phyloP scores from a whole-genome alignment of 345 rosid species.

The Raphanus raphanistrum region DNA sequence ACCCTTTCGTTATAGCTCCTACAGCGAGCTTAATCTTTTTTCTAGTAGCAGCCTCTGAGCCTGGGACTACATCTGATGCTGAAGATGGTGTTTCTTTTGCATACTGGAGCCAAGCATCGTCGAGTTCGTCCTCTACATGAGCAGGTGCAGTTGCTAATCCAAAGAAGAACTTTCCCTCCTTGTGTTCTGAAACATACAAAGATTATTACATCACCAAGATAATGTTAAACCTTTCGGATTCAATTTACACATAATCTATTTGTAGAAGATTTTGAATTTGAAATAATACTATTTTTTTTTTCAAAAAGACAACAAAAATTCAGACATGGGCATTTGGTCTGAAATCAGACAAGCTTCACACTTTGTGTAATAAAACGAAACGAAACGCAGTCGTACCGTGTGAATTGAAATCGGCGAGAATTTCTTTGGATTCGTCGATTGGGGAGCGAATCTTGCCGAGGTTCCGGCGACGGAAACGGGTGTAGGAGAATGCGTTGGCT shows the following conservation, averaged over 20 bases:
- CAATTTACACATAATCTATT: neutral
- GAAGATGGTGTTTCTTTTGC: slow-evolving; percentile 64
- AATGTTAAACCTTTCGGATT: neutral
- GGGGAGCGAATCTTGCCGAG: slow-evolving; percentile 63
- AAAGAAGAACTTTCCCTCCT: slow-evolving; percentile 66
- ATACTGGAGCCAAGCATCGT: slow-evolving; percentile 94
- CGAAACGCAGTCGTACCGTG: slow-evolving; percentile 8
- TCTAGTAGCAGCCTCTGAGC: slow-evolving; percentile 53
- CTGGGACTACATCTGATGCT: slow-evolving; percentile 33
- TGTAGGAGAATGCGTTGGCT: slow-evolving; percentile 71
- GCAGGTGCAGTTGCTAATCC: slow-evolving; percentile 99
- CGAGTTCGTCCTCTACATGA: slow-evolving; percentile 82
- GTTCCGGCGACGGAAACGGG: slow-evolving; percentile 61
- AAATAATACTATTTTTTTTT: neutral
- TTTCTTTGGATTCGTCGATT: slow-evolving; percentile 68
- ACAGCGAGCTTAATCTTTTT: slow-evolving; percentile 62
- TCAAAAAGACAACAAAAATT: neutral
- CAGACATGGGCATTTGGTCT: neutral
- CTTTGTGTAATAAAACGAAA: neutral
- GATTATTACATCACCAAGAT: neutral
- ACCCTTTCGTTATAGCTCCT: slow-evolving; percentile 91
- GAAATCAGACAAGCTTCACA: neutral
- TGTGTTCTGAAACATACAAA: slow-evolving; percentile 31
- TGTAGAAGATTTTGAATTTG: neutral
- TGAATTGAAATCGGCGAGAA: slow-evolving; percentile 69